phyloP scores from a whole-genome alignment of 73 alveolate species.

The Durusdinium trenchii region DNA sequence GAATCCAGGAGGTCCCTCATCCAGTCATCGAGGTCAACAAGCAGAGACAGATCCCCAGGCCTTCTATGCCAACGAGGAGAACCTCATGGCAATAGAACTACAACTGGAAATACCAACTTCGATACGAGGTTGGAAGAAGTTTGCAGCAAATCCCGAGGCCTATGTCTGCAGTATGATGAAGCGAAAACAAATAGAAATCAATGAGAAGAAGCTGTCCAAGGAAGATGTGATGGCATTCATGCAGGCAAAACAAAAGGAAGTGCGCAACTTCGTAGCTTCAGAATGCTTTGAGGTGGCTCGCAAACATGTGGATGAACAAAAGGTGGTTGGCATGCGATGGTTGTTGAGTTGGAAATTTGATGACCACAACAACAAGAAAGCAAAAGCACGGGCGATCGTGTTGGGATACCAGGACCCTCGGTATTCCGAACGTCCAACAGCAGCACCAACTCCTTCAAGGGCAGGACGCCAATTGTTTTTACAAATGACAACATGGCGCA shows the following conservation, averaged over 20 bases:
- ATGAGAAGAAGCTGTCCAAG: not conserved
- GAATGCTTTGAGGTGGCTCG: not conserved
- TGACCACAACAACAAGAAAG: not conserved
- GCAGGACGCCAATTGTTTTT: not conserved
- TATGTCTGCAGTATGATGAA: not conserved
- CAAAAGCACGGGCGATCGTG: slow-evolving; percentile 17
- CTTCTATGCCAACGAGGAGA: not conserved
- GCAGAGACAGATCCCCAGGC: too few relatives aligned
- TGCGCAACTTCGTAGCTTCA: not conserved
- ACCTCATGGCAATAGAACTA: not conserved
- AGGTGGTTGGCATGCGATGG: not conserved
- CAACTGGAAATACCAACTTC: not conserved
- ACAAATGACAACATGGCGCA: not conserved
- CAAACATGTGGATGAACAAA: not conserved
- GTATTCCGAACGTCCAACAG: not conserved
- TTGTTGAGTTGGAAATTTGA: slow-evolving; percentile 5
- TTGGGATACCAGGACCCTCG: slow-evolving; percentile 27
- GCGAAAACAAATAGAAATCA: not conserved
- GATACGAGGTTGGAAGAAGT: not conserved
- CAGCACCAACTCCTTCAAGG: not conserved
- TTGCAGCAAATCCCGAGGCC: not conserved
- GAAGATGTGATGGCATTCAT: not conserved
- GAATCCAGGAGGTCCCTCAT: not conserved
- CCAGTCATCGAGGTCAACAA: not conserved
- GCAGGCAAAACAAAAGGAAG: not conserved